phyloP scores from a whole-genome alignment of 257 asterid species.

The Lycium barbarum region DNA sequence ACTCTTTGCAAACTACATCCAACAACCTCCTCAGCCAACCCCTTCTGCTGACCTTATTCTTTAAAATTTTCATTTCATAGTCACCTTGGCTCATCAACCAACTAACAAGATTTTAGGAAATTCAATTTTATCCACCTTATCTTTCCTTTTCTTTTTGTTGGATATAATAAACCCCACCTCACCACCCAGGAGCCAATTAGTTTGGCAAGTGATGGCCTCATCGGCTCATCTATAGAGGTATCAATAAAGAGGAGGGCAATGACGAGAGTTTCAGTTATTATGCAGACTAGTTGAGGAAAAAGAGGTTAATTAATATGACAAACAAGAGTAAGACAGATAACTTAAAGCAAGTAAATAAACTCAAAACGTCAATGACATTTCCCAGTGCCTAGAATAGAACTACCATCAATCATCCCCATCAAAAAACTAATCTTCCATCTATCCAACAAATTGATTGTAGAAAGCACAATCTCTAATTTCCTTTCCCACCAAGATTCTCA shows the following conservation, averaged over 20 bases:
- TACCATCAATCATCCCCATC: background rate
- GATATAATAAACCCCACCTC: background rate
- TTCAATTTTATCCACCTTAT: background rate
- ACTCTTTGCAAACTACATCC: background rate
- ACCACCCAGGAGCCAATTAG: background rate
- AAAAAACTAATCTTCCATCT: background rate
- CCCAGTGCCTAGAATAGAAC: background rate
- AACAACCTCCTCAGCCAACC: background rate
- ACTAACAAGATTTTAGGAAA: background rate
- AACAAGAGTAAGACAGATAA: background rate
- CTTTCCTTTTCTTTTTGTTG: background rate
- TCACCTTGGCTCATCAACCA: background rate
- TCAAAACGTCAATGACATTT: background rate
- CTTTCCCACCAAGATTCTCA: background rate
- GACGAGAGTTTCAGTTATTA: background rate
- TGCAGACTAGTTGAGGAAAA: background rate
- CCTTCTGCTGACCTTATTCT: background rate
- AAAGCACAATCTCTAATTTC: background rate
- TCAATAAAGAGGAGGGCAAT: background rate
- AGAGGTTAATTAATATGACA: background rate
- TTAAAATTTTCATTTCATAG: conserved; percentile 14
- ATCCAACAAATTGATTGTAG: conserved; percentile 14
- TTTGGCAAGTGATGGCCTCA: background rate
- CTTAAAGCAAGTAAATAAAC: background rate
- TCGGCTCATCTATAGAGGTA: background rate